Conservation (phyloP, 2,329 filamentous ascomycete species). For the Dactylellina leptospora region DNA sequence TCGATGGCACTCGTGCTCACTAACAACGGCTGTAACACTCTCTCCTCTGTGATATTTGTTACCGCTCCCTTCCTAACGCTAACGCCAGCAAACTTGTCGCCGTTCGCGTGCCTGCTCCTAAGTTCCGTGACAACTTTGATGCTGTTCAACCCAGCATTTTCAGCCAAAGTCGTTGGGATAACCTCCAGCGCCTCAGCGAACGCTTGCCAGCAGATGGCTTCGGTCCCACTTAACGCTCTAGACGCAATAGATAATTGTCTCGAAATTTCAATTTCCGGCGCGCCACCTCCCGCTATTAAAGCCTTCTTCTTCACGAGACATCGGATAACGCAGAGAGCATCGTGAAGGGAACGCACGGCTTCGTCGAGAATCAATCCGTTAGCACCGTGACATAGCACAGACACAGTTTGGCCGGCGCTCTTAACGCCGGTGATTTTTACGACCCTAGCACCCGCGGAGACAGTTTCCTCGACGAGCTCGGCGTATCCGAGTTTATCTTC, state of each 20-base stretch:
- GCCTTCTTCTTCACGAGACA: slow-evolving; percentile 99
- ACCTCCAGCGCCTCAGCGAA: slow-evolving; percentile 98
- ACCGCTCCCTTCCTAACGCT: slow-evolving; percentile 98
- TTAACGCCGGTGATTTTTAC: slow-evolving; percentile 95
- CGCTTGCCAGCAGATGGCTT: slow-evolving; percentile 98
- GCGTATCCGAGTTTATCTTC: slow-evolving; percentile 97
- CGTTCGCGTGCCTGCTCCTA: slow-evolving; percentile 90
- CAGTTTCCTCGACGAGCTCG: slow-evolving; percentile 91
- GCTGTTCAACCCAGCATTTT: slow-evolving; percentile 96
- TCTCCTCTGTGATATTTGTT: slow-evolving; percentile 93
- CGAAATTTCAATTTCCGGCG: slow-evolving; percentile 95
- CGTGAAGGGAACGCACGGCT: slow-evolving; percentile 94
- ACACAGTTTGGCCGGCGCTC: slow-evolving; percentile 84
- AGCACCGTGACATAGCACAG: slow-evolving; percentile 91
- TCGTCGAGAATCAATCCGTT: slow-evolving; percentile 95
- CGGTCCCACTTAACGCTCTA: slow-evolving; percentile 84
- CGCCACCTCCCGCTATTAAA: slow-evolving; percentile 95
- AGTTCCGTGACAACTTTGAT: slow-evolving; percentile 99
- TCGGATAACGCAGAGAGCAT: slow-evolving; percentile 95
- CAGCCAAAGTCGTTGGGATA: slow-evolving; percentile 92
- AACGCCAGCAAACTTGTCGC: slow-evolving; percentile 94
- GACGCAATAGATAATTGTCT: slow-evolving; percentile 83
- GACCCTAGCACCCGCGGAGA: slow-evolving; percentile 86
- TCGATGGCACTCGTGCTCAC: slow-evolving; percentile 98
- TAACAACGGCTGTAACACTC: slow-evolving; percentile 91